Conservation (phyloP, 83 land plant species). For the Picea engelmannii region DNA sequence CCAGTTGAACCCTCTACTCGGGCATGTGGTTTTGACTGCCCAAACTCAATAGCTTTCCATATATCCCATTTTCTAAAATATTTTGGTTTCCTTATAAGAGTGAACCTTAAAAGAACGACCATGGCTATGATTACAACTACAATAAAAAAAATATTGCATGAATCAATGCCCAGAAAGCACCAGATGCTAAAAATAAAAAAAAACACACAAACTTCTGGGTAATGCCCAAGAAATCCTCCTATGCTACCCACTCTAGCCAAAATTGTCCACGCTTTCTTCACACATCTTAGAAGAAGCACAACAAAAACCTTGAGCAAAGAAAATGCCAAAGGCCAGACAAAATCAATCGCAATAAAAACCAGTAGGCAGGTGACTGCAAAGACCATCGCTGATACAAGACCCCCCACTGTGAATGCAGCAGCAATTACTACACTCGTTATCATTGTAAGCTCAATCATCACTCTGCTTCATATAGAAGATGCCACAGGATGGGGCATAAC, state of each 20-base stretch:
- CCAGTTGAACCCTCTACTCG: conserved; percentile 84
- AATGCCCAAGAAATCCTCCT: conserved; percentile 29
- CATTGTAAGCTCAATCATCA: conserved; percentile 72
- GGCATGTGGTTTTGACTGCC: conserved; percentile 93
- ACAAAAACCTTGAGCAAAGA: conserved; percentile 38
- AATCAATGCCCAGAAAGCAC: conserved; percentile 42
- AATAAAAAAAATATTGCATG: conserved; percentile 46
- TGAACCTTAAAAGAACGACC: conserved; percentile 75
- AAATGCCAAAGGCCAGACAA: conserved; percentile 50
- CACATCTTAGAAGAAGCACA: conserved; percentile 26
- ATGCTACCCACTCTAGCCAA: conserved; percentile 42
- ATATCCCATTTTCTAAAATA: conserved; percentile 90
- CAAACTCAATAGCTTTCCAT: conserved; percentile 97
- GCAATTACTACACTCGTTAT: conserved; percentile 65
- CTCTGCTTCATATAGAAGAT: conserved; percentile 76
- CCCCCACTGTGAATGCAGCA: conserved; percentile 63
- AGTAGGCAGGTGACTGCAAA: conserved; percentile 54
- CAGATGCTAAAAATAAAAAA: conserved; percentile 41
- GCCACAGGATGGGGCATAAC: conserved; percentile 81
- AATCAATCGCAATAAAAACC: conserved; percentile 31
- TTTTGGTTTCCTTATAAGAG: conserved; percentile 21
- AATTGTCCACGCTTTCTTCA: conserved; percentile 30
- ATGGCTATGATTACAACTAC: conserved; percentile 57
- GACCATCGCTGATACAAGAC: conserved; percentile 60
- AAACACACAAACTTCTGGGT: conserved; percentile 20